Base-by-base conservation (phyloP, 805 yeast species). In the Monosporozyma yasuniensis region DNA sequence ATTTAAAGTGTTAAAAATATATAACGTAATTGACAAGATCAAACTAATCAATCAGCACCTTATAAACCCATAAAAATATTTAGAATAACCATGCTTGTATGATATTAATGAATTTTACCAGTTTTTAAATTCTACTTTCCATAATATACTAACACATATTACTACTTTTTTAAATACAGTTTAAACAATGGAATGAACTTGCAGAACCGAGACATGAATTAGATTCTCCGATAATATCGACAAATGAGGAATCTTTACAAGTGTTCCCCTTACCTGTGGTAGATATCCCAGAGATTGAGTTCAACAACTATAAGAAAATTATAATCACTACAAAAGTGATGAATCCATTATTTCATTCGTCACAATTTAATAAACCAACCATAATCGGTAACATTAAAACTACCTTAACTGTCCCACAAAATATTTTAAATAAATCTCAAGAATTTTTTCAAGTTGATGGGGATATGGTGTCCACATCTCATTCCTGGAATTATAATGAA, bases 141-240 rank as follows among this genome's bases (percentile, higher is more conserved):
- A 25, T 8, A 19, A 28, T 32, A 32, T 44, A 44, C 47, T 44
- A 35, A 44, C 47, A 35, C n/a, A 22, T n/a, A 3, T 16, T 18
- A 12, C 6, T 3, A 28, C n/a, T 32, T 25, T 41, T 49, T 18
- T 41, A 8, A 37, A 37, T 7, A 35, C 47, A 72, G 76, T 72
- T 77, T 48, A 77, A 77, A 72, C 81, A 77, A 53, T 72, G 77
- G 74, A 63, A 65, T 49, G 77, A 74, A 16, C 54, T 59, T n/a
- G 70, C 66, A 38, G 66, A 69, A 23, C 78, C 80, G 30, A 73
- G 81, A 54, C 81, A 77, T 61, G 63, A 70, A 18, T 54, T 77
- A 39, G 76, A 72, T 50, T 54, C 58, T 3, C 61, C 66, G 3
- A 44, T 54, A n/a, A 50, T 54, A 10, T 48, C 57, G 0, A 48